phyloP scores from a whole-genome alignment of 352 stramenopile species.

The Phytophthora sansomeana region DNA sequence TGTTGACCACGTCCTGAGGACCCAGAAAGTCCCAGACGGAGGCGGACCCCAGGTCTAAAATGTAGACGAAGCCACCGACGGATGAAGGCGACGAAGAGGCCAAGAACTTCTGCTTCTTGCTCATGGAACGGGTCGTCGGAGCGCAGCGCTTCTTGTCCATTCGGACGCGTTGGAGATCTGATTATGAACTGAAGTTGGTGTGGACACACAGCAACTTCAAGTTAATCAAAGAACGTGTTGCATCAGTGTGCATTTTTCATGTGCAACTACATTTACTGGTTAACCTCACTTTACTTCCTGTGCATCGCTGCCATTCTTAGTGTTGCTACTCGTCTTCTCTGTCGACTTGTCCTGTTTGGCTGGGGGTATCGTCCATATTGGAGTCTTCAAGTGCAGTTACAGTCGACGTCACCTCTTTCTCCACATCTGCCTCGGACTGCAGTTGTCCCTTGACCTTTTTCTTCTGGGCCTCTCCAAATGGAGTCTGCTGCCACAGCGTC shows the following conservation, averaged over 20 bases:
- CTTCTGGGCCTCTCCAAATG: conserved; percentile 58
- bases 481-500: conserved; percentile 57
- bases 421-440: neutral
- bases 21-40: conserved; percentile 24
- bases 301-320: no score
- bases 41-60: conserved; percentile 17
- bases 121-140: conserved; percentile 1
- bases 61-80: conserved; percentile 14
- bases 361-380: no score
- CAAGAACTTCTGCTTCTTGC: conserved; percentile 16
- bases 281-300: no score
- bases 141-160: neutral
- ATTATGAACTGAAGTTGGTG: neutral
- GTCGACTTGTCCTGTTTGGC: no score
- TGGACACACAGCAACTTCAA: neutral
- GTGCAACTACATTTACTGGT: no score
- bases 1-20: conserved; percentile 10
- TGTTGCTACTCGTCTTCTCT: no score
- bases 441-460: conserved; percentile 40
- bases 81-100: neutral
- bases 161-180: no score
- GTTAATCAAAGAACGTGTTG: neutral
- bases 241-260: no score
- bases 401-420: no score
- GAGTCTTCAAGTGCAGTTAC: no score